Base-by-base conservation (phyloP, 1,139 yeast genomes). In the Yamadazyma atlantica region DNA sequence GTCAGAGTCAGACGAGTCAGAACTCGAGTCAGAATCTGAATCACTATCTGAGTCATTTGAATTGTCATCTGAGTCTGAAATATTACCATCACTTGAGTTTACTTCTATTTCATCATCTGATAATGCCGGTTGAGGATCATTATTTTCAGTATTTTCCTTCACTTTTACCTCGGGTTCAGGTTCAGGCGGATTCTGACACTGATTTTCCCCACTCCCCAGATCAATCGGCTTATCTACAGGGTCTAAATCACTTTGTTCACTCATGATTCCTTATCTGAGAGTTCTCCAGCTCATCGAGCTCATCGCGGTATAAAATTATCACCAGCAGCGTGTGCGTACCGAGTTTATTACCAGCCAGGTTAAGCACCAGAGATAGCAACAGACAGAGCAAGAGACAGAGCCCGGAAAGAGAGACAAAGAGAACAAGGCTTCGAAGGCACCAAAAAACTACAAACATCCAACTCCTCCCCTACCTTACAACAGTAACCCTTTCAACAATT, bases 41-140 rank as follows among this genome's bases (percentile, higher is more conserved):
- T 19, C 9, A 7, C 22, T 9, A n/a, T n/a, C n/a, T n/a, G n/a
- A n/a, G n/a, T n/a, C n/a, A n/a, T n/a, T n/a, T n/a, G n/a, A n/a
- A n/a, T n/a, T n/a, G n/a, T n/a, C n/a, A n/a, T n/a, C n/a, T n/a
- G n/a, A 19, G 22, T 19, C 22, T 6, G 22, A 19, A 9, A 19
- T 19, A 5, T 12, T n/a, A 7, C 36, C 43, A 4, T 40, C 33
- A 29, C 34, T 36, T 14, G 48, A 48, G 16, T 43, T 55, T 4
- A 52, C 47, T 26, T 54, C 48, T 16, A 56, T 55, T 12, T 57
- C 62, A 26, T 58, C 63, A 36, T 58, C 62, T 1, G 62, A 57
- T 16, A 42, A 46, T 4, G 44, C 14, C 7, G 22, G 22, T 19
- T n/a, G n/a, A n/a, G n/a, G n/a, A n/a, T n/a, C n/a, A n/a, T n/a